Percentiles rank a stretch among this genome's conserved stretches.
Evolutionary conservation across 805 yeast species (phyloP).

Genomic region (Candida orba): DNA sequence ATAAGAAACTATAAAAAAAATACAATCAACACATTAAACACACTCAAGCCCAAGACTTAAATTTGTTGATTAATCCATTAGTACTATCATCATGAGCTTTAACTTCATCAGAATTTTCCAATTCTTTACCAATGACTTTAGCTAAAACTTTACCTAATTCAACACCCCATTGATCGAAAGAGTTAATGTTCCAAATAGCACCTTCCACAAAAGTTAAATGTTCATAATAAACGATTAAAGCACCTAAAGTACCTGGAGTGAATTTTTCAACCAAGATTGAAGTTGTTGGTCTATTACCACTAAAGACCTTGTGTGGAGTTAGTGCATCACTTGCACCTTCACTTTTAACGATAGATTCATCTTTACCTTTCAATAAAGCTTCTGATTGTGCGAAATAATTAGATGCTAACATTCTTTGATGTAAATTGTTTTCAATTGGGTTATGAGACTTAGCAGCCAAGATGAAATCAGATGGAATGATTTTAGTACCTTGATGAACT

Average conservation of each 20-base stretch:
- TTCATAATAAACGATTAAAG: conserved; percentile 96
- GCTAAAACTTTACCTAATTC: conserved; percentile 98
- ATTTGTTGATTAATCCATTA: conserved; percentile 87
- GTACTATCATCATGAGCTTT: conserved; percentile 84
- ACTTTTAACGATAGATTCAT: conserved; percentile 69
- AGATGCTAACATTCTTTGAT: conserved; percentile 98
- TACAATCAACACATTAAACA: too few relatives aligned
- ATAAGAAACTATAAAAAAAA: background rate
- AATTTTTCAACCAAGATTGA: conserved; percentile 92
- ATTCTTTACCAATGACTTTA: conserved; percentile 87
- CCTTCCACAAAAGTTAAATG: conserved; percentile 97
- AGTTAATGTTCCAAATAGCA: conserved; percentile 98
- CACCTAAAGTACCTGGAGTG: conserved; percentile 94
- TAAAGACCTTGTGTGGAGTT: conserved; percentile 92
- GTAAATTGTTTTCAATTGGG: conserved; percentile 90
- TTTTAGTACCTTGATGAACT: conserved; percentile 97
- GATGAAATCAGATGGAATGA: conserved; percentile 95
- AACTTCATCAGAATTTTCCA: conserved; percentile 53
- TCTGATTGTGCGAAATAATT: conserved; percentile 98
- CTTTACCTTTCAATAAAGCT: conserved; percentile 95
- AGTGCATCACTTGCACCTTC: conserved; percentile 86
- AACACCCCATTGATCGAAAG: conserved; percentile 99
- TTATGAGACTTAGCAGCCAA: conserved; percentile 96
- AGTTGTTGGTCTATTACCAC: conserved; percentile 99
- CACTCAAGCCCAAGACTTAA: conserved; percentile 64